A percentile compares a stretch with the other conserved stretches of the same genome.
Evolutionary conservation across 495 filamentous ascomycete genomes (phyloP).

Genomic region (Sordaria brevicollis): DNA sequence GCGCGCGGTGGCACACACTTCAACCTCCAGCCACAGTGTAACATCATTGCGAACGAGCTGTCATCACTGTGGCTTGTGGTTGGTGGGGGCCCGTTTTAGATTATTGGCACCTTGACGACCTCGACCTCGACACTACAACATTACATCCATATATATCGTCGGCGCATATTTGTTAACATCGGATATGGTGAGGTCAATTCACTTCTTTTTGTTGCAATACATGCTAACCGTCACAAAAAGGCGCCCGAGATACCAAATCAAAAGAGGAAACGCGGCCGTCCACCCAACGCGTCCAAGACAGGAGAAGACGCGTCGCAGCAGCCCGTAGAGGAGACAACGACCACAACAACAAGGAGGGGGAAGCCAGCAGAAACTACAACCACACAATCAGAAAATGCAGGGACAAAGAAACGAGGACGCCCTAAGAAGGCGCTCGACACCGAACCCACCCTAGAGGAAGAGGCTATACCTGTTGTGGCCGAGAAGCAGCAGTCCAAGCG

Average conservation of each 20-base stretch:
- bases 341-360: neutral
- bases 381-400: neutral
- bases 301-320: constrained; percentile 23
- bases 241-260: constrained; percentile 23
- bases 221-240: constrained; percentile 13
- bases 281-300: constrained; percentile 26
- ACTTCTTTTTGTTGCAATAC: too few species aligned
- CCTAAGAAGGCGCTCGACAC: constrained; percentile 2
- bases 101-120: neutral
- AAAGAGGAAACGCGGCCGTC: constrained; percentile 33
- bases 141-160: neutral
- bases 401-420: constrained; percentile 14
- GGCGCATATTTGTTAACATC: constrained; percentile 3
- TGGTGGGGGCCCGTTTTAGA: neutral
- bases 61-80: neutral
- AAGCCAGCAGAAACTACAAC: neutral
- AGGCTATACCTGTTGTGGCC: neutral
- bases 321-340: neutral
- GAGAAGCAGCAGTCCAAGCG: neutral
- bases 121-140: neutral
- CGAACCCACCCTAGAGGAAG: neutral
- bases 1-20: neutral
- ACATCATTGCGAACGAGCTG: neutral
- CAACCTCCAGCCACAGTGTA: neutral
- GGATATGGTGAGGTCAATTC: constrained; percentile 12